Conservation (phyloP, 1,139 yeast genomes). For the Meyerozyma sp. region DNA sequence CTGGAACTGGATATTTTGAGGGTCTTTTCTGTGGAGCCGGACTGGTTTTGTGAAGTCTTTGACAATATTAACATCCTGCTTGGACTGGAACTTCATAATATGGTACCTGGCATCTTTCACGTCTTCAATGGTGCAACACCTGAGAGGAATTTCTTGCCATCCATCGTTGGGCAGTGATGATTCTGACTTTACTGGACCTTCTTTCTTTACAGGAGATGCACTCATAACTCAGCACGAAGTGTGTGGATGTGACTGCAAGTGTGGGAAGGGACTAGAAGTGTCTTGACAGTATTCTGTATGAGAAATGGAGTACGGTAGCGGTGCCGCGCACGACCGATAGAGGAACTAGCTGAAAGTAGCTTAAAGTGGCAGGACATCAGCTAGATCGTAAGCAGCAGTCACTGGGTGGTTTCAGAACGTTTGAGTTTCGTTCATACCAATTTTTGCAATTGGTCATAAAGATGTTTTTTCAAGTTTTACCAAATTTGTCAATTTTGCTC, state of each 20-base stretch:
- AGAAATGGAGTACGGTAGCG: not conserved
- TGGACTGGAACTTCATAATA: conserved; percentile 73
- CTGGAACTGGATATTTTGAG: conserved; percentile 83
- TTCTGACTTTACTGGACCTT: conserved; percentile 21
- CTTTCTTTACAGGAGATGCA: conserved; percentile 23
- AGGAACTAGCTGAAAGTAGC: too few species aligned
- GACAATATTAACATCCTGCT: conserved; percentile 64
- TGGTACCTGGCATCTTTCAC: conserved; percentile 74
- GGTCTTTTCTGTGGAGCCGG: conserved; percentile 86
- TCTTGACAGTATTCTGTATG: not conserved
- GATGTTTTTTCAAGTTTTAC: too few species aligned
- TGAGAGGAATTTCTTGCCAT: conserved; percentile 64
- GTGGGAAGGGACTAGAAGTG: not conserved
- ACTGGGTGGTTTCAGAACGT: too few species aligned
- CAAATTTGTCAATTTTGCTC: too few species aligned
- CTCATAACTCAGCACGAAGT: conserved; percentile 12
- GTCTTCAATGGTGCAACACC: conserved; percentile 70
- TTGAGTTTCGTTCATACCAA: too few species aligned
- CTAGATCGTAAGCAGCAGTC: too few species aligned
- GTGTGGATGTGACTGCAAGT: not conserved
- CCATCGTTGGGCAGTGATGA: conserved; percentile 17
- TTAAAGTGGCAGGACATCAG: too few species aligned
- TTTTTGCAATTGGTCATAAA: too few species aligned
- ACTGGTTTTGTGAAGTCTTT: conserved; percentile 75
- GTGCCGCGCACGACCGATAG: too few species aligned